These are phyloP conservation scores for Cyclaneusma minus DNA, from an alignment of 2,329 filamentous ascomycete genomes.

Conservation along the genomic window DNA sequence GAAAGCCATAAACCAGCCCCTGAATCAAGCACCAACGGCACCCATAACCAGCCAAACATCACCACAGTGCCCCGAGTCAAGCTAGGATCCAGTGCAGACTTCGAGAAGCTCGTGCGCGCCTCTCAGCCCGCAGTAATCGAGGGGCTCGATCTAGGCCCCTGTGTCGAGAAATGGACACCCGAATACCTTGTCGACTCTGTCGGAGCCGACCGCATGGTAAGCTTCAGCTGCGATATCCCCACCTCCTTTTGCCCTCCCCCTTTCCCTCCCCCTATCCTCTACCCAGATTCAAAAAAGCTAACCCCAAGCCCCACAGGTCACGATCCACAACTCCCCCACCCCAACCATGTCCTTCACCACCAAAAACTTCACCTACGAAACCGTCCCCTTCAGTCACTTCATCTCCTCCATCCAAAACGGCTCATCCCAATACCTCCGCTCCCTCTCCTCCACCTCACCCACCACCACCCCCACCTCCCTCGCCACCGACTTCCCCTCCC, in stretches of 20 bases:
- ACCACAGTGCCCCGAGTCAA: slow-evolving; percentile 33
- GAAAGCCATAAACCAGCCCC: too few relatives aligned
- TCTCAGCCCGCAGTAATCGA: slow-evolving; percentile 51
- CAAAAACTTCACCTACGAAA: slow-evolving; percentile 72
- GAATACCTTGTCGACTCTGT: slow-evolving; percentile 50
- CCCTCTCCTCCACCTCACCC: slow-evolving; percentile 55
- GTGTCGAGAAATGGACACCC: slow-evolving; percentile 50
- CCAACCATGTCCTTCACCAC: slow-evolving; percentile 63
- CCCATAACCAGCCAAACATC: too few relatives aligned
- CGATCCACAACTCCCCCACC: slow-evolving; percentile 54
- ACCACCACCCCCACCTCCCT: slow-evolving; percentile 55
- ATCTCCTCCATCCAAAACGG: slow-evolving; percentile 42
- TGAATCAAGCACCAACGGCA: too few relatives aligned
- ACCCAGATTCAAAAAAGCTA: slow-evolving; percentile 3
- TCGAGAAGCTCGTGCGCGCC: slow-evolving; percentile 39
- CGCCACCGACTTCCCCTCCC: slow-evolving; percentile 50
- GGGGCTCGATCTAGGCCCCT: slow-evolving; percentile 49
- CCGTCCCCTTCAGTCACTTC: slow-evolving; percentile 51
- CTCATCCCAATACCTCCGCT: slow-evolving; percentile 59
- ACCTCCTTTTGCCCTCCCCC: background rate
- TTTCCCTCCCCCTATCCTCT: background rate
- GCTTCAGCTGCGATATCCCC: slow-evolving; percentile 1
- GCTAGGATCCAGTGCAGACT: slow-evolving; percentile 37
- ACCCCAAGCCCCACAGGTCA: slow-evolving; percentile 37
- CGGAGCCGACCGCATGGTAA: slow-evolving; percentile 44